Percentiles rank a stretch among this genome's conserved stretches.
Evolutionary conservation across 345 rosid species (phyloP).

Genomic region (Eucalyptus marginata): DNA sequence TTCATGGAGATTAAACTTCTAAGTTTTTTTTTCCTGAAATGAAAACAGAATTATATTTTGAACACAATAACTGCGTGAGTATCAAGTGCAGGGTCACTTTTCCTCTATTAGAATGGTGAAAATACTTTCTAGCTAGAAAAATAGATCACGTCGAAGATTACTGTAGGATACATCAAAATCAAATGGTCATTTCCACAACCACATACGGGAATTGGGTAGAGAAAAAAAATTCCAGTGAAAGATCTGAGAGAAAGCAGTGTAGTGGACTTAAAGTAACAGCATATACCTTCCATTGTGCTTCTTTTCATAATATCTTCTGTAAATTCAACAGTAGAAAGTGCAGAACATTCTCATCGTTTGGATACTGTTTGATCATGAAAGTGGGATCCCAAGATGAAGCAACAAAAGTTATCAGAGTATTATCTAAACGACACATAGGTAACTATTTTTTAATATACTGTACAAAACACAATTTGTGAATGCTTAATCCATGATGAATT

Average conservation of each 20-base stretch:
- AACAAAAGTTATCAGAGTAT: not conserved
- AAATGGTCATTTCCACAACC: not conserved
- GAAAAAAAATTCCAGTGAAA: not conserved
- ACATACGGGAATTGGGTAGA: not conserved
- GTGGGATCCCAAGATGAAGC: not conserved
- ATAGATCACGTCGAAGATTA: not conserved
- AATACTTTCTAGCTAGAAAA: not conserved
- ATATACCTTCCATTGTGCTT: not conserved
- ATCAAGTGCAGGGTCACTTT: not conserved
- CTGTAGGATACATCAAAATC: not conserved
- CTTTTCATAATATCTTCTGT: not conserved
- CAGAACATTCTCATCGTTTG: not conserved
- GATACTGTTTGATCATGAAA: not conserved
- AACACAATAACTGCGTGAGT: not conserved
- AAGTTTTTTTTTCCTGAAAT: not conserved
- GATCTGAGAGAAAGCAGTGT: not conserved
- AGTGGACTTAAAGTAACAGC: not conserved
- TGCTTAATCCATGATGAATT: not conserved
- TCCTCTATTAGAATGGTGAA: not conserved
- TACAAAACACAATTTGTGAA: not conserved
- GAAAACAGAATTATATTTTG: not conserved
- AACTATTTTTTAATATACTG: not conserved
- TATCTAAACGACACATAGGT: not conserved
- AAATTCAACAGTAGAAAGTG: not conserved
- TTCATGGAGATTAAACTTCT: not conserved